These are phyloP conservation scores for Jimgerdemannia lactiflua DNA, from an alignment of 192 early-diverging fungal genomes.

Conservation along the genomic window DNA sequence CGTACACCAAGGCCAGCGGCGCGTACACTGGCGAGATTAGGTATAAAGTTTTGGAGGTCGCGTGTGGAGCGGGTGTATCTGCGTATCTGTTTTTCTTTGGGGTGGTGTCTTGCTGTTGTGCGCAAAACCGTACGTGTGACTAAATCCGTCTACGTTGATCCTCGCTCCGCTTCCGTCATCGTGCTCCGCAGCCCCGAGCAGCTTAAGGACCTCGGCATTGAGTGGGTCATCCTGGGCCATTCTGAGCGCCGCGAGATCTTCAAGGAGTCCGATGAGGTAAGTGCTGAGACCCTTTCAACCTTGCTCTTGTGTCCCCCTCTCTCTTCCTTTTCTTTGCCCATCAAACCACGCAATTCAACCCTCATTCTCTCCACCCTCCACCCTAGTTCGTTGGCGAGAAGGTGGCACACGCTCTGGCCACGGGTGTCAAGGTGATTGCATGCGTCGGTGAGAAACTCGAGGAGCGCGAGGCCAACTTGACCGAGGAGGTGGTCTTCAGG, in stretches of 20 bases:
- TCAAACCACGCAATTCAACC: background rate
- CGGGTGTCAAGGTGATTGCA: constrained; percentile 90
- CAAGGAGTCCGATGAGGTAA: constrained; percentile 75
- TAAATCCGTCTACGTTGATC: background rate
- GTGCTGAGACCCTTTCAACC: constrained; percentile 14
- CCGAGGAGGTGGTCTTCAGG: constrained; percentile 81
- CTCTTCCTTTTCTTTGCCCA: constrained; percentile 1
- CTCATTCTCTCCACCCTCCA: constrained; percentile 16
- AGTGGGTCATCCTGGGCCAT: constrained; percentile 98
- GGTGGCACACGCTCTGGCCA: constrained; percentile 79
- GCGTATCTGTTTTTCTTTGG: background rate
- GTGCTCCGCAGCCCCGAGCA: constrained; percentile 65
- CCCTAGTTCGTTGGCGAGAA: constrained; percentile 74
- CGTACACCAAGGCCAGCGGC: constrained; percentile 79
- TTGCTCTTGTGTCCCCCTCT: background rate
- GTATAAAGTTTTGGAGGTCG: constrained; percentile 37
- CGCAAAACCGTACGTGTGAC: background rate
- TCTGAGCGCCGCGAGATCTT: constrained; percentile 97
- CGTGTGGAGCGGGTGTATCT: background rate
- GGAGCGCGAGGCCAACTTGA: constrained; percentile 89
- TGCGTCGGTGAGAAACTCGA: constrained; percentile 96
- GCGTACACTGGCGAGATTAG: constrained; percentile 96
- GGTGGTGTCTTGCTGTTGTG: background rate
- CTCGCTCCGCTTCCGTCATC: background rate
- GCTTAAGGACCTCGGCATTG: constrained; percentile 93